These are phyloP conservation scores for Arthrobotrys conoides DNA, from an alignment of 2,329 filamentous ascomycete genomes.

Conservation along the genomic window DNA sequence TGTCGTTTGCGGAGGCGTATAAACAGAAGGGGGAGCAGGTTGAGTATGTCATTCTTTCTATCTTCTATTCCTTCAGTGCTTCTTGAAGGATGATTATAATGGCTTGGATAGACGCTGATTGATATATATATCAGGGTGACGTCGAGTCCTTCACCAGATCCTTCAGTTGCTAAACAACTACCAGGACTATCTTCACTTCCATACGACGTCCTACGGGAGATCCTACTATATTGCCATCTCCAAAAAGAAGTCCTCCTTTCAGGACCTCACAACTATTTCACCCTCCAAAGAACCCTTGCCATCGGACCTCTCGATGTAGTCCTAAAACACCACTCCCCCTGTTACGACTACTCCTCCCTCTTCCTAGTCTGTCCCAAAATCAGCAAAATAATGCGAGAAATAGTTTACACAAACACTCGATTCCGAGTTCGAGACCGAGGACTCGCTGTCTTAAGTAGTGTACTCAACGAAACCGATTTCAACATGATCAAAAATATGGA, in stretches of 20 bases:
- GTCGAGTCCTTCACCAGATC: constrained; percentile 2
- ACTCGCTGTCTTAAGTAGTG: not conserved
- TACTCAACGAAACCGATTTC: constrained; percentile 11
- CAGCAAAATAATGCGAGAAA: constrained; percentile 6
- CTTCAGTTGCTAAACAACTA: not conserved
- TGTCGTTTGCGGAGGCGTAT: too few relatives aligned
- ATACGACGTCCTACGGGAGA: constrained; percentile 5
- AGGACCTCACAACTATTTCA: constrained; percentile 30
- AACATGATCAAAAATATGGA: constrained; percentile 13
- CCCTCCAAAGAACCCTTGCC: not conserved
- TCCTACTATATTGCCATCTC: constrained; percentile 20
- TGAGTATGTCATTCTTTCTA: constrained; percentile 11
- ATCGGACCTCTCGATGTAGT: not conserved
- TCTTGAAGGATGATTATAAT: too few relatives aligned
- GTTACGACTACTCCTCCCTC: constrained; percentile 37
- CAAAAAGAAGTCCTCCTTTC: constrained; percentile 31
- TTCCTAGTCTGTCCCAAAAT: constrained; percentile 9
- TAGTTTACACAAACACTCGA: constrained; percentile 4
- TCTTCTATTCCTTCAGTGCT: too few relatives aligned
- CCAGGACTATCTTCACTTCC: constrained; percentile 16
- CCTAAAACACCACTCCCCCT: constrained; percentile 37
- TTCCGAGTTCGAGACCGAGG: constrained; percentile 23
- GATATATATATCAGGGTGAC: not conserved
- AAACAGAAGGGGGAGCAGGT: too few relatives aligned
- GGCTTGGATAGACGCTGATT: too few relatives aligned